A percentile compares a stretch with the other conserved stretches of the same genome.
Conservation (phyloP, 73 alveolate genomes). For the Paramecium biaurelia region DNA sequence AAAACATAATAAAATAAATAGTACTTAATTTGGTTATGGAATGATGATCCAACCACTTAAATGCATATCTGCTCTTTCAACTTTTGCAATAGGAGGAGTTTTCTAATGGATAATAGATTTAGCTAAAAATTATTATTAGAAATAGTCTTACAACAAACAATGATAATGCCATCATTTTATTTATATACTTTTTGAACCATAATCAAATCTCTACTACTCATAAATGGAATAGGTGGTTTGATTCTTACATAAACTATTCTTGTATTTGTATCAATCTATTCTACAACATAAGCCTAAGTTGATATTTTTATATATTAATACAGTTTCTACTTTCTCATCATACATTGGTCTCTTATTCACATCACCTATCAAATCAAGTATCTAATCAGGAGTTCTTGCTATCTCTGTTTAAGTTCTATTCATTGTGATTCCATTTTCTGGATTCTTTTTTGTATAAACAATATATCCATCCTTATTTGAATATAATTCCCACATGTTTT, state of each 20-base stretch:
- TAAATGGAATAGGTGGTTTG: slow-evolving; percentile 17
- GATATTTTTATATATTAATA: neutral
- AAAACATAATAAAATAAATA: neutral
- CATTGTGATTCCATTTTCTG: slow-evolving; percentile 26
- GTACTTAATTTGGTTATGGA: neutral
- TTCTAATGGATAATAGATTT: slow-evolving; percentile 34
- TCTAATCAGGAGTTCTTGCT: neutral
- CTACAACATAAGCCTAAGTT: neutral
- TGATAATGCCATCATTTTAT: neutral
- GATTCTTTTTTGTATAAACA: slow-evolving; percentile 43
- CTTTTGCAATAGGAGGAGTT: neutral
- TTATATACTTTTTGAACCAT: slow-evolving; percentile 2
- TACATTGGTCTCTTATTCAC: neutral
- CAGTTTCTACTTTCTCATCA: slow-evolving; percentile 46
- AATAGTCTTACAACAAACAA: neutral
- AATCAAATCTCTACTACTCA: slow-evolving; percentile 31
- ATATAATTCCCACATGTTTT: slow-evolving; percentile 20
- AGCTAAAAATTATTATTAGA: neutral
- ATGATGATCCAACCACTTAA: slow-evolving; percentile 22
- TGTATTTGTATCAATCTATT: neutral
- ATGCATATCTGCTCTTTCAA: slow-evolving; percentile 48
- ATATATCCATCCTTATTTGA: slow-evolving; percentile 5
- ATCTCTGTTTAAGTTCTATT: slow-evolving; percentile 42
- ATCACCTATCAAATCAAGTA: slow-evolving; percentile 1
- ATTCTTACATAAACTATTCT: neutral